Percentiles rank a stretch among this genome's conserved stretches.
These are phyloP conservation scores for Moniliophthora roreri DNA, from an alignment of 1,284 basidiomycete genomes.

Conservation along the genomic window DNA sequence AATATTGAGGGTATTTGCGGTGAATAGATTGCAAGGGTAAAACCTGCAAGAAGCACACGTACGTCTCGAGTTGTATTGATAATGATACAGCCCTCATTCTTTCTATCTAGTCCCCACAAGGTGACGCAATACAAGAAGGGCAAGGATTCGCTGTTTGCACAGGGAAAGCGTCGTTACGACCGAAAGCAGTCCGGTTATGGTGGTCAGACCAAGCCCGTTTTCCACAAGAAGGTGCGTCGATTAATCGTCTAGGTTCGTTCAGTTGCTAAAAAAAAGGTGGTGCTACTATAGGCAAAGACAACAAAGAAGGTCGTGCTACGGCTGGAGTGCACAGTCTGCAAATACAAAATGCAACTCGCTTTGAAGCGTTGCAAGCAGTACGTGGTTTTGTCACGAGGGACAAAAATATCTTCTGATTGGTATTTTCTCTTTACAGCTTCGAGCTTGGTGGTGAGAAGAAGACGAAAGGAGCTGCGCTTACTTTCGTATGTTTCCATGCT, in stretches of 20 bases:
- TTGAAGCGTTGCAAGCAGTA: slow-evolving; percentile 99
- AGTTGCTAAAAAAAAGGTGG: neutral
- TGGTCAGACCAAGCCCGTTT: slow-evolving; percentile 99
- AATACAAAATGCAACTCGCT: slow-evolving; percentile 95
- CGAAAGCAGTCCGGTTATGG: slow-evolving; percentile 99
- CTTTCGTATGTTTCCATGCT: slow-evolving; percentile 67
- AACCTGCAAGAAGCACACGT: slow-evolving; percentile 99
- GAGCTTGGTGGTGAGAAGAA: slow-evolving; percentile 99
- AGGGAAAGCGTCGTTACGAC: slow-evolving; percentile 99
- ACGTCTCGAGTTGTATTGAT: slow-evolving; percentile 32
- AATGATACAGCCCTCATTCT: slow-evolving; percentile 10
- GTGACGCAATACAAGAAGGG: slow-evolving; percentile 99
- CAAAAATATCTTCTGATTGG: neutral
- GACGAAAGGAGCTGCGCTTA: slow-evolving; percentile 94
- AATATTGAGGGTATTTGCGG: slow-evolving; percentile 6
- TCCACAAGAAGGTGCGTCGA: slow-evolving; percentile 92
- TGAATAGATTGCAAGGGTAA: slow-evolving; percentile 94
- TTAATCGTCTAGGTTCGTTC: neutral
- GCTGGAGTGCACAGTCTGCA: slow-evolving; percentile 97
- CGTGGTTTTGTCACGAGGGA: slow-evolving; percentile 30
- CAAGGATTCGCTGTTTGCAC: slow-evolving; percentile 93
- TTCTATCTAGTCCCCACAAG: slow-evolving; percentile 77
- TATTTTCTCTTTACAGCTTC: slow-evolving; percentile 61
- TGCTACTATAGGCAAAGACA: slow-evolving; percentile 73
- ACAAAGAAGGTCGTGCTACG: slow-evolving; percentile 99